Percentiles rank a stretch among this genome's conserved stretches.
Evolutionary conservation across 2,329 filamentous ascomycete genomes (phyloP).

Genomic region (Sclerotinia minor): DNA sequence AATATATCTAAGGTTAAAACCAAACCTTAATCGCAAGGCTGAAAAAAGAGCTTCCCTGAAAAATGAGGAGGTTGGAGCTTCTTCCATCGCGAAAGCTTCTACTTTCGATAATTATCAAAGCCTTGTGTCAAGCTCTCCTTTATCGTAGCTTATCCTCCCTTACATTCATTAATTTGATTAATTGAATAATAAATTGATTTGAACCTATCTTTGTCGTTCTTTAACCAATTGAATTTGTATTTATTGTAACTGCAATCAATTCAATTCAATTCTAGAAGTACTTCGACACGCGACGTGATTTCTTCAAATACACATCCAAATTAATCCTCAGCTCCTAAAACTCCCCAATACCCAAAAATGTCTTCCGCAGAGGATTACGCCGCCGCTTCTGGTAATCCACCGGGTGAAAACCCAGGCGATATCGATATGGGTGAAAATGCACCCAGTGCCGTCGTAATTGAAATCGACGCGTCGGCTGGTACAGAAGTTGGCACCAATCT

Average conservation of each 20-base stretch:
- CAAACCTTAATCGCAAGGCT: not conserved
- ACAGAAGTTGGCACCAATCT: not conserved
- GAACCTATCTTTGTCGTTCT: not conserved
- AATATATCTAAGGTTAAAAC: not conserved
- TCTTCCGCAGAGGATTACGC: constrained; percentile 32
- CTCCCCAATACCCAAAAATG: not conserved
- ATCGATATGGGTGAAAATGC: constrained; percentile 35
- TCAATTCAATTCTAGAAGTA: not conserved
- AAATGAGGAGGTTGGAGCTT: not conserved
- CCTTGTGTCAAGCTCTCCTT: not conserved
- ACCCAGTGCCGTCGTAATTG: constrained; percentile 34
- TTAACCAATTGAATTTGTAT: not conserved
- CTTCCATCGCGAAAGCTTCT: not conserved
- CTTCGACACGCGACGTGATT: not conserved
- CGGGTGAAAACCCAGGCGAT: constrained; percentile 31
- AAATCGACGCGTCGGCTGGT: constrained; percentile 31
- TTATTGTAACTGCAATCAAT: not conserved
- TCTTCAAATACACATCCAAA: not conserved
- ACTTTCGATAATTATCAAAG: not conserved
- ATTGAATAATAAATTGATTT: not conserved
- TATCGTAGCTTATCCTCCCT: not conserved
- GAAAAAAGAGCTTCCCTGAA: not conserved
- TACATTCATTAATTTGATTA: constrained; percentile 2
- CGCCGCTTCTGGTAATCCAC: constrained; percentile 27
- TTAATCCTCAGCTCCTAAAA: not conserved